Percentiles rank a stretch among this genome's conserved stretches.
Conservation (phyloP, 352 stramenopile genomes). For the Achlya hypogyna region DNA sequence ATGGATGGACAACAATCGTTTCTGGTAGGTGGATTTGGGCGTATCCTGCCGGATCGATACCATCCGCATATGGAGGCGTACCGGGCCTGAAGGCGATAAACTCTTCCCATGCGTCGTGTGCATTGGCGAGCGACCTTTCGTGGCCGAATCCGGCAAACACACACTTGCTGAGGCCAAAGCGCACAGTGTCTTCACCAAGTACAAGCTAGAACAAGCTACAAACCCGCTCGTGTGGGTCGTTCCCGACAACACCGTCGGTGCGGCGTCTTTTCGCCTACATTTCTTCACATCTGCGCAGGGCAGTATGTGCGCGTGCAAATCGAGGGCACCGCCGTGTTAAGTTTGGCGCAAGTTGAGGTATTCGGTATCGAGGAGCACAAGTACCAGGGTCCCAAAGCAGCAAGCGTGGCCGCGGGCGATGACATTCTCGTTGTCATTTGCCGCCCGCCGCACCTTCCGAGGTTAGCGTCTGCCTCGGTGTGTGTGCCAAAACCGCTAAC, state of each 20-base stretch:
- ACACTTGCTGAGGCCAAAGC: conserved; percentile 38
- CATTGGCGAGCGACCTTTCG: conserved; percentile 48
- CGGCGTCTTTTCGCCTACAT: neutral
- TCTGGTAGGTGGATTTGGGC: conserved; percentile 6
- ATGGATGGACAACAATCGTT: conserved; percentile 38
- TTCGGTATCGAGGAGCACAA: conserved; percentile 31
- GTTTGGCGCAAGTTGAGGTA: conserved; percentile 38
- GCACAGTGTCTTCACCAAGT: conserved; percentile 40
- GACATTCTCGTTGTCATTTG: conserved; percentile 49
- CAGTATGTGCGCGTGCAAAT: conserved; percentile 54
- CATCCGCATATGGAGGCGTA: conserved; percentile 9
- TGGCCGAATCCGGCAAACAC: conserved; percentile 56
- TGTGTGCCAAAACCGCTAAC: neutral
- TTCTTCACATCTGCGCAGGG: neutral
- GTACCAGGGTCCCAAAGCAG: conserved; percentile 48
- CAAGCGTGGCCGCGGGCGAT: conserved; percentile 46
- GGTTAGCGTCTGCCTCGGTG: conserved; percentile 23
- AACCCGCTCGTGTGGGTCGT: conserved; percentile 32
- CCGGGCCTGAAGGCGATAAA: conserved; percentile 1
- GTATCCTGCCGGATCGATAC: conserved; percentile 16
- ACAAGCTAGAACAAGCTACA: conserved; percentile 24
- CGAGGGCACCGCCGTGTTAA: conserved; percentile 45
- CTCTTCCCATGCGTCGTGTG: conserved; percentile 36
- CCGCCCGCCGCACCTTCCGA: conserved; percentile 25
- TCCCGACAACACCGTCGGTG: conserved; percentile 45